These are phyloP conservation scores for Dipteronia sinensis DNA, from an alignment of 345 rosid genomes.

Conservation along the genomic window DNA sequence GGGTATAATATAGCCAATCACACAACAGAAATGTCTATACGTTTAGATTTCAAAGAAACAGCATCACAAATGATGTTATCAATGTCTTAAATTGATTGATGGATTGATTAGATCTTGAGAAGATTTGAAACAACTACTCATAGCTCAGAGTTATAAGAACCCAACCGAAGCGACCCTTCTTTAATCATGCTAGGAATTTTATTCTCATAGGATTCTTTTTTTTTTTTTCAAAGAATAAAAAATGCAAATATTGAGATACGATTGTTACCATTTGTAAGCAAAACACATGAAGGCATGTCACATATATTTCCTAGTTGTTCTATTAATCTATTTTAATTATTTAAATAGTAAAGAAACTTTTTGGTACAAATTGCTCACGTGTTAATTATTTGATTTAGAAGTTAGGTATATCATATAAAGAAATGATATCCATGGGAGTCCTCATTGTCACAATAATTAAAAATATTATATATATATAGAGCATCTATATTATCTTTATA, in stretches of 20 bases:
- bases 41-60: too few species aligned
- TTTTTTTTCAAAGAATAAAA: not conserved
- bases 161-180: not conserved
- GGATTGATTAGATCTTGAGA: slow-evolving; percentile 12
- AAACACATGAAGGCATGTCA: slow-evolving; percentile 10
- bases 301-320: slow-evolving; percentile 1
- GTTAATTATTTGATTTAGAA: not conserved
- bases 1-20: too few species aligned
- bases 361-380: not conserved
- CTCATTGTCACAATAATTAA: too few species aligned
- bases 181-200: not conserved
- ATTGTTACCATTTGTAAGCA: slow-evolving; percentile 22
- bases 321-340: not conserved
- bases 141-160: not conserved
- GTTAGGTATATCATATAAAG: not conserved
- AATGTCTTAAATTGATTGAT: not conserved
- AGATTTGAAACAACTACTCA: slow-evolving; percentile 4
- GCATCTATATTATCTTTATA: too few species aligned
- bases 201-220: slow-evolving; percentile 17
- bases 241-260: not conserved
- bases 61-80: too few species aligned
- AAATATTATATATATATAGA: too few species aligned
- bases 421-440: too few species aligned
- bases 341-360: not conserved
- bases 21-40: too few species aligned